Conservation (phyloP, 768 basidiomycete genomes). For the Rhizopogon roseolus region DNA sequence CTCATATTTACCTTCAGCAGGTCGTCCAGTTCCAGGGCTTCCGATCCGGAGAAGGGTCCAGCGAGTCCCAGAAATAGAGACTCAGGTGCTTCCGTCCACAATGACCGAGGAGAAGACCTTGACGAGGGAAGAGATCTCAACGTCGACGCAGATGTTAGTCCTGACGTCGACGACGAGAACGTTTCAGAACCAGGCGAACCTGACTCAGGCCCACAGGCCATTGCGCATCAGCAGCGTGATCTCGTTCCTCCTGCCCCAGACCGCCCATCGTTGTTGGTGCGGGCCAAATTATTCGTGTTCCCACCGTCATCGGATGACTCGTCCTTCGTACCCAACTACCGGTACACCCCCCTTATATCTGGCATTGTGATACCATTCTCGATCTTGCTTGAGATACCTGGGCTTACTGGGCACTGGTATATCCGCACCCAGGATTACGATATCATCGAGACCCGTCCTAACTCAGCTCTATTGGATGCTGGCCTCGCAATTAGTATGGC, state of each 20-base stretch:
- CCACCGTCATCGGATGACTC: constrained; percentile 22
- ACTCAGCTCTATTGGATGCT: constrained; percentile 54
- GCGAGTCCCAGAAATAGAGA: not conserved
- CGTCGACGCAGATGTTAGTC: too few species aligned
- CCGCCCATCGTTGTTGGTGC: not conserved
- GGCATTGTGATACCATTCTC: constrained; percentile 70
- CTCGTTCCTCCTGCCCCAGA: not conserved
- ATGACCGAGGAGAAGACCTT: not conserved
- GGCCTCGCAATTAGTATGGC: constrained; percentile 63
- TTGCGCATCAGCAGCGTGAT: not conserved
- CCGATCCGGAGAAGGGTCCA: constrained; percentile 2
- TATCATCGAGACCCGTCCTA: constrained; percentile 43
- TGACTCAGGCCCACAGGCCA: not conserved
- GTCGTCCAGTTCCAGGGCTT: not conserved
- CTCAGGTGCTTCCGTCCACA: not conserved
- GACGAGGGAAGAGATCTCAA: not conserved
- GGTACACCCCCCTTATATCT: constrained; percentile 60
- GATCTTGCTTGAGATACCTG: constrained; percentile 79
- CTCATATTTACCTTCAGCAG: not conserved
- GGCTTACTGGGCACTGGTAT: constrained; percentile 73
- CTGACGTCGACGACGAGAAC: not conserved
- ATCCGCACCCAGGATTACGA: constrained; percentile 41
- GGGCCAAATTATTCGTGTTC: not conserved
- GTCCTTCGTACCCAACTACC: constrained; percentile 50
- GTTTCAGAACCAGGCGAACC: not conserved